These are phyloP conservation scores for Gossypium davidsonii DNA, from an alignment of 441 rosid genomes.

Conservation along the genomic window DNA sequence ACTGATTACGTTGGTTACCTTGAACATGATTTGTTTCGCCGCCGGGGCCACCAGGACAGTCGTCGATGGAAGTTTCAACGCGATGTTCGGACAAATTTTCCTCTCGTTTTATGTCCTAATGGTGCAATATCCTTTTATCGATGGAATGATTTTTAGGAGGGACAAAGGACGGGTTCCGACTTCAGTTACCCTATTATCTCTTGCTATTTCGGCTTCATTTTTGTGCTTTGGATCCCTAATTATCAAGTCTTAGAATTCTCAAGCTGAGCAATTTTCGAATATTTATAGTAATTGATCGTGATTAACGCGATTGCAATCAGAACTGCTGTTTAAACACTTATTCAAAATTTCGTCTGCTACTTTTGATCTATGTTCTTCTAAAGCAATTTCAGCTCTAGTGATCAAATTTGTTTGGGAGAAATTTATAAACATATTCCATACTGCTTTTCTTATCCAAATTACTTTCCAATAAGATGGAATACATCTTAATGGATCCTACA, in stretches of 20 bases:
- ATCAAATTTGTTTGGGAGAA: too few species aligned
- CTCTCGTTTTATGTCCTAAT: conserved; percentile 23
- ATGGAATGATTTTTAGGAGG: conserved; percentile 32
- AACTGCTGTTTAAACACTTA: too few species aligned
- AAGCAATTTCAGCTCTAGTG: too few species aligned
- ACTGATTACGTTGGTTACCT: conserved; percentile 17
- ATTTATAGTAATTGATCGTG: too few species aligned
- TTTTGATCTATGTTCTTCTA: too few species aligned
- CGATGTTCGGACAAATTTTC: conserved; percentile 25
- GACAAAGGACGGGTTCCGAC: conserved; percentile 29
- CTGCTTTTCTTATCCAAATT: too few species aligned
- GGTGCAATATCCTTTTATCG: conserved; percentile 29
- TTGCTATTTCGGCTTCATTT: conserved; percentile 12
- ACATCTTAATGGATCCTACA: too few species aligned
- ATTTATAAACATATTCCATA: too few species aligned
- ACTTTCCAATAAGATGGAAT: too few species aligned
- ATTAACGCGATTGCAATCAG: too few species aligned
- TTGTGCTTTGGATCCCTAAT: conserved; percentile 20
- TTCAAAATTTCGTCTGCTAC: too few species aligned
- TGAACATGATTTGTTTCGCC: conserved; percentile 21
- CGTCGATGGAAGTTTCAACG: conserved; percentile 15
- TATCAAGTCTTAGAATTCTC: conserved; percentile 4
- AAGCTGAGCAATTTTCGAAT: conserved; percentile 24
- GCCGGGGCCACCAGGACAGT: conserved; percentile 25
- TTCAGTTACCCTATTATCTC: conserved; percentile 16